Evolutionary conservation across 2,329 filamentous ascomycete species (phyloP), one percentile per base, ranked within the genome.

Genomic region (Alternaria tenuissima): DNA sequence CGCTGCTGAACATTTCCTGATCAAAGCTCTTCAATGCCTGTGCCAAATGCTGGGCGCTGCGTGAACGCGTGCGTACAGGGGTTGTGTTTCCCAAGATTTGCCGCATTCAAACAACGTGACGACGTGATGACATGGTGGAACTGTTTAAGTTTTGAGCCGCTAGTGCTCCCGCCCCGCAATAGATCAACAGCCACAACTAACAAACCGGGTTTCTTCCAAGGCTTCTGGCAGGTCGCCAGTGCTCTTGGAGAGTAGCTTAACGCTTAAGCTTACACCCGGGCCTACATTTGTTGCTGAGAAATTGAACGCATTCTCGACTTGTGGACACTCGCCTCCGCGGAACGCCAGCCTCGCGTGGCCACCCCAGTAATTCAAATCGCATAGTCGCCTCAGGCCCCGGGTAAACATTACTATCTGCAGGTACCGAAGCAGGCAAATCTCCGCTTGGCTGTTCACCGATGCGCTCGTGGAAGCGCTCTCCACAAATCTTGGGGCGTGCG

Each of bases 91-190:
- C 36, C 36, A 42, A n/a, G 36, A 66, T 64, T 57, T 65, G 63
- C 68, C 67, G 66, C 22, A 42, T 55, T 38, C 57, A 36, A 49
- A 63, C 53, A 53, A 63, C 51, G 72, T 76, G 74, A 78, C 75
- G 74, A 72, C 63, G 65, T 54, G 61, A 73, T 77, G 74, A 78
- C 73, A 73, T 69, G 62, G 52, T 67, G 52, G 58, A 69, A 55
- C 51, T 14, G 39, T 62, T 32, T 24, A 53, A 28, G 51, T 66
- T 65, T 67, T 64, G 54, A 71, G 69, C 64, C 69, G 64, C 66
- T 73, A 72, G 61, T 43, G 49, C 47, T 48, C 43, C 57, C 62
- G 61, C 55, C 30, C 55, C 51, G 41, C 44, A 44, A 52, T 24
- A 11, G 43, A 47, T 51, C 54, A 32, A 52, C 57, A 44, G 22